Conservation (phyloP, 495 filamentous ascomycete species). For the Darksidea phi region DNA sequence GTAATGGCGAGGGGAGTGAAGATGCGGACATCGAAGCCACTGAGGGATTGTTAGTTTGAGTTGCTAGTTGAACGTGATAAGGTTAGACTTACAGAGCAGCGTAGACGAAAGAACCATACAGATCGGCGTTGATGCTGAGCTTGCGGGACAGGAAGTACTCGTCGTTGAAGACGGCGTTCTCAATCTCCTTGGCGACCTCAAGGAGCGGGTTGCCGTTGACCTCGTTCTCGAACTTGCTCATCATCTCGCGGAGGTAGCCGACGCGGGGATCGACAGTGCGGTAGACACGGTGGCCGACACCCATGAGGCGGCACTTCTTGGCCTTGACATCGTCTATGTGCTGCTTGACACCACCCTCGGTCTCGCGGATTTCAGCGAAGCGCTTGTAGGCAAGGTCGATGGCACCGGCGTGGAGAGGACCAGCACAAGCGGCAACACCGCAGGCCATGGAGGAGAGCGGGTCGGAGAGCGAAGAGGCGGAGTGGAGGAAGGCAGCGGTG, state of each 20-base stretch:
- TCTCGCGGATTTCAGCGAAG: slow-evolving; percentile 3
- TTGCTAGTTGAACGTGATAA: background rate
- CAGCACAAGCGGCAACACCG: background rate
- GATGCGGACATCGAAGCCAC: slow-evolving; percentile 5
- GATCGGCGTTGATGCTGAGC: slow-evolving; percentile 58
- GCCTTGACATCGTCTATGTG: slow-evolving; percentile 6
- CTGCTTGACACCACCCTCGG: background rate
- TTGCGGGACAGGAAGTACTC: slow-evolving; percentile 52
- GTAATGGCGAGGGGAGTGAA: slow-evolving; percentile 7
- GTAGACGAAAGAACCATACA: slow-evolving; percentile 59
- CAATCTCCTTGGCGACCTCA: slow-evolving; percentile 53
- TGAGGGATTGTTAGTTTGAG: background rate
- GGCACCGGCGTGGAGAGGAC: slow-evolving; percentile 19
- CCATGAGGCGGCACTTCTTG: slow-evolving; percentile 12
- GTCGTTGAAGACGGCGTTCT: slow-evolving; percentile 50
- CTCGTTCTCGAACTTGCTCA: background rate
- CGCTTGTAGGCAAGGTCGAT: slow-evolving; percentile 18
- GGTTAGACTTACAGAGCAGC: slow-evolving; percentile 48
- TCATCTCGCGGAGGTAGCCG: background rate
- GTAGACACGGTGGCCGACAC: slow-evolving; percentile 18
- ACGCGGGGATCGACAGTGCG: slow-evolving; percentile 8
- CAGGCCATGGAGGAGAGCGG: slow-evolving; percentile 9
- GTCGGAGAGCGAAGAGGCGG: slow-evolving; percentile 11
- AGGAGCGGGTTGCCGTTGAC: slow-evolving; percentile 45
- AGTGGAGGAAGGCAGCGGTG: slow-evolving; percentile 15